Evolutionary conservation across 768 basidiomycete species (phyloP).

Genomic region (Pseudohyphozyma bogoriensis): DNA sequence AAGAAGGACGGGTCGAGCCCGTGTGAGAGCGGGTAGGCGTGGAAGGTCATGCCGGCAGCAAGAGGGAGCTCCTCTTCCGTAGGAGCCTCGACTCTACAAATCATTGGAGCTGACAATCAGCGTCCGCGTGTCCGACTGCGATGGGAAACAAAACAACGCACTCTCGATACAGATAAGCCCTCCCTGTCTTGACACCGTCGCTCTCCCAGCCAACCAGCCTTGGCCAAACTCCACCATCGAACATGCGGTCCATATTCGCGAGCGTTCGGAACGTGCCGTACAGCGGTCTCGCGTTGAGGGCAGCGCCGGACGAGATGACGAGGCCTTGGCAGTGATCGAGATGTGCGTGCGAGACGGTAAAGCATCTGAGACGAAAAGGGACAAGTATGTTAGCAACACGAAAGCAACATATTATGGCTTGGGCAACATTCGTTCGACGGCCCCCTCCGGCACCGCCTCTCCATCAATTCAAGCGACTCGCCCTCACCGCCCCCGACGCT

Average conservation of each 20-base stretch:
- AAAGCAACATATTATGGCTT: not conserved
- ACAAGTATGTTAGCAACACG: not conserved
- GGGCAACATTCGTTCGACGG: not conserved
- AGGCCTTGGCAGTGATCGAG: conserved; percentile 79
- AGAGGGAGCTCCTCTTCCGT: conserved; percentile 3
- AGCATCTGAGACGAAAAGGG: conserved; percentile 49
- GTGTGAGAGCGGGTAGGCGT: conserved; percentile 53
- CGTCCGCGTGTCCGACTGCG: not conserved
- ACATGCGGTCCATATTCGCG: conserved; percentile 58
- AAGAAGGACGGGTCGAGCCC: conserved; percentile 51
- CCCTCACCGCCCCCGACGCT: no score
- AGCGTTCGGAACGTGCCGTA: conserved; percentile 54
- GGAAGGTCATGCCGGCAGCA: conserved; percentile 48
- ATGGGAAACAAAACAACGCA: conserved; percentile 41
- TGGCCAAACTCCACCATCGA: conserved; percentile 75
- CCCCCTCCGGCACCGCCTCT: not conserved
- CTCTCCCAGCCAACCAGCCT: conserved; percentile 66
- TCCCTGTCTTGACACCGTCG: conserved; percentile 30
- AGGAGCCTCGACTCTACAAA: conserved; percentile 8
- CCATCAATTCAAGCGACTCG: not conserved
- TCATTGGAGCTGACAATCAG: not conserved
- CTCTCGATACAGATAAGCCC: conserved; percentile 49
- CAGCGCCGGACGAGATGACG: conserved; percentile 70
- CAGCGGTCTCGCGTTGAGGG: conserved; percentile 55
- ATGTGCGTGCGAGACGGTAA: conserved; percentile 79